These are phyloP conservation scores for Didymella pinodella DNA, from an alignment of 2,329 filamentous ascomycete species.

Conservation along the genomic window DNA sequence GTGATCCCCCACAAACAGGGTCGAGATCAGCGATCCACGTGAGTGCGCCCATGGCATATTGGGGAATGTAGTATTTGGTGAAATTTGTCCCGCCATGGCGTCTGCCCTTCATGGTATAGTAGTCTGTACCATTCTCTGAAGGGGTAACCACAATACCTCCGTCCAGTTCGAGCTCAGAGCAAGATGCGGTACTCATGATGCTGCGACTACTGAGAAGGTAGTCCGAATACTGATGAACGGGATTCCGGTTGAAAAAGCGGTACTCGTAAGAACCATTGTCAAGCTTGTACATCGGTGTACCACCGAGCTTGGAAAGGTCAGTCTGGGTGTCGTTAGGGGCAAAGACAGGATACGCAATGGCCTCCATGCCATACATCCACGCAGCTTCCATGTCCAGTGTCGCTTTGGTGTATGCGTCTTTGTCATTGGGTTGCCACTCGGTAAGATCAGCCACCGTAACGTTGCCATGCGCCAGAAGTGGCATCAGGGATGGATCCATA, in stretches of 20 bases:
- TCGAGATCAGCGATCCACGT: constrained; percentile 35
- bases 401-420: too few relatives aligned
- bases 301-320: constrained; percentile 33
- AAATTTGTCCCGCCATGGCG: constrained; percentile 14
- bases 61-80: constrained; percentile 24
- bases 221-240: constrained; percentile 38
- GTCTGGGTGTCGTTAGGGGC: constrained; percentile 21
- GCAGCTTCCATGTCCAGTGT: constrained; percentile 27
- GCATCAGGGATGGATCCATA: constrained; percentile 38
- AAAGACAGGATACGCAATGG: constrained; percentile 34
- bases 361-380: constrained; percentile 43
- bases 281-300: constrained; percentile 39
- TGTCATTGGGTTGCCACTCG: constrained; percentile 24
- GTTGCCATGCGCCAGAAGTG: constrained; percentile 39
- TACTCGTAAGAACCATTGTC: constrained; percentile 36
- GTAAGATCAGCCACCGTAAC: constrained; percentile 40
- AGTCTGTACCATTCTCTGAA: neutral
- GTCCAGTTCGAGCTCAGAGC: constrained; percentile 30
- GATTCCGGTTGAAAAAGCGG: constrained; percentile 46
- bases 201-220: constrained; percentile 38
- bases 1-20: constrained; percentile 31
- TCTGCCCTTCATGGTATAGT: neutral
- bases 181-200: constrained; percentile 19
- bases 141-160: neutral
- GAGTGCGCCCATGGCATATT: constrained; percentile 29